Conservation (phyloP, 805 yeast genomes). For the Pichia manshurica region DNA sequence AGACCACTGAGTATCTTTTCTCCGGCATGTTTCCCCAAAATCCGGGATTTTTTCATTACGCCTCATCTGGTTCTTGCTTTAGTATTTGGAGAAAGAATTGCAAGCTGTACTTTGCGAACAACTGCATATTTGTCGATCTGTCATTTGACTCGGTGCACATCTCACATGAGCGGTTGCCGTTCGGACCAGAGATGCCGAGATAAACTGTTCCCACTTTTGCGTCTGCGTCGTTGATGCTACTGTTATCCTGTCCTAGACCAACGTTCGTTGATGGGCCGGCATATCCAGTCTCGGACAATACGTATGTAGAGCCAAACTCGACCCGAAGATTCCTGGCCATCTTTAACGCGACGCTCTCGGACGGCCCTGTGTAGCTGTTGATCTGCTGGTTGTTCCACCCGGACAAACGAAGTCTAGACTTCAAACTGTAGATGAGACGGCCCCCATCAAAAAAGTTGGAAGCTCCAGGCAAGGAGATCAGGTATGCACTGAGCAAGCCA, state of each 20-base stretch:
- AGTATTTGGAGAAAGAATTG: slow-evolving; percentile 11
- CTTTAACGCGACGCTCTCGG: slow-evolving; percentile 65
- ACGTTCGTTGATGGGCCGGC: slow-evolving; percentile 64
- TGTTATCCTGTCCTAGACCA: slow-evolving; percentile 33
- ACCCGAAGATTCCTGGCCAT: slow-evolving; percentile 74
- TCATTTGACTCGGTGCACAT: slow-evolving; percentile 41
- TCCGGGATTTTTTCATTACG: no score
- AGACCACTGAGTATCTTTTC: no score
- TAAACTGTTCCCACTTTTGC: slow-evolving; percentile 60
- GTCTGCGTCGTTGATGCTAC: slow-evolving; percentile 22
- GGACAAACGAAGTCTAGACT: slow-evolving; percentile 63
- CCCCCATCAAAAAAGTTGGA: slow-evolving; percentile 81
- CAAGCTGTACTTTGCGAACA: slow-evolving; percentile 59
- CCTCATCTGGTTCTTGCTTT: not conserved
- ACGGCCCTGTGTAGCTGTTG: slow-evolving; percentile 71
- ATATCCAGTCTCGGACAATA: slow-evolving; percentile 80
- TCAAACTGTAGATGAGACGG: slow-evolving; percentile 69
- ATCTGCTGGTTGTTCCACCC: slow-evolving; percentile 79
- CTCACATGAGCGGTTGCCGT: slow-evolving; percentile 44
- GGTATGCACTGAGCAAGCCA: slow-evolving; percentile 72
- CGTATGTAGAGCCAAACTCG: slow-evolving; percentile 79
- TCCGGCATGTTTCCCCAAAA: no score
- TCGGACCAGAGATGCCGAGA: slow-evolving; percentile 65
- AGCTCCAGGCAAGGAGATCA: slow-evolving; percentile 83
- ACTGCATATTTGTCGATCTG: slow-evolving; percentile 66